Conservation (phyloP, 1,284 basidiomycete genomes). For the Neonothopanus nambi region DNA sequence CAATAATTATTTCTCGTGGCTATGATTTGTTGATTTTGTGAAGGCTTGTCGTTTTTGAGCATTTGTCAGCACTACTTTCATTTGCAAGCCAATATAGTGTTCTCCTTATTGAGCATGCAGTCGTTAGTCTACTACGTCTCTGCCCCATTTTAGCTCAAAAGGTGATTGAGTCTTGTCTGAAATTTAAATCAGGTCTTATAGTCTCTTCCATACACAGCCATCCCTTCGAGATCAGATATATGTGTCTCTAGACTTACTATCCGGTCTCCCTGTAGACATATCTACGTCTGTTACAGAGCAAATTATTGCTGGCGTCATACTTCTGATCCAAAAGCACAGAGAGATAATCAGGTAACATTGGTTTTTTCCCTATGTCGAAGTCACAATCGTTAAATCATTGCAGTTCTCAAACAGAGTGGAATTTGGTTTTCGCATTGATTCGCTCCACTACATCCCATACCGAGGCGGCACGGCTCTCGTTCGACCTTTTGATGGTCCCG, state of each 20-base stretch:
- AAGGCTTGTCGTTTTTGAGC: constrained; percentile 92
- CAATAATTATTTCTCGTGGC: background rate
- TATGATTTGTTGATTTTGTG: background rate
- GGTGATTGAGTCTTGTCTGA: constrained; percentile 41
- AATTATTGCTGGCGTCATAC: constrained; percentile 80
- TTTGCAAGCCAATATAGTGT: constrained; percentile 83
- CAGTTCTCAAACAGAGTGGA: constrained; percentile 95
- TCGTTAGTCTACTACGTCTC: constrained; percentile 84
- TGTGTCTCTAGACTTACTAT: constrained; percentile 88
- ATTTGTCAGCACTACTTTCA: constrained; percentile 80
- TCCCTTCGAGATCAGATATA: constrained; percentile 89
- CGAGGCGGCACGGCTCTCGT: constrained; percentile 83
- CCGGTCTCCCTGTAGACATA: constrained; percentile 75
- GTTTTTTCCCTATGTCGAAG: no score
- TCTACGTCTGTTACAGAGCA: constrained; percentile 90
- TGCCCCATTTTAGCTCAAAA: constrained; percentile 79
- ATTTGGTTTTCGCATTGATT: constrained; percentile 88
- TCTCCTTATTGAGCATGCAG: constrained; percentile 92
- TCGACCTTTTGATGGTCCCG: constrained; percentile 73
- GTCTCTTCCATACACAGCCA: constrained; percentile 48
- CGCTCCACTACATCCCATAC: constrained; percentile 84
- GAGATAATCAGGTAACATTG: constrained; percentile 63
- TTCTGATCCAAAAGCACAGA: constrained; percentile 76
- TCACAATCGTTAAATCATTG: constrained; percentile 2
- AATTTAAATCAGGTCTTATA: constrained; percentile 17